Evolutionary conservation across 768 basidiomycete genomes (phyloP).

Genomic region (Arthromyces matolae): DNA sequence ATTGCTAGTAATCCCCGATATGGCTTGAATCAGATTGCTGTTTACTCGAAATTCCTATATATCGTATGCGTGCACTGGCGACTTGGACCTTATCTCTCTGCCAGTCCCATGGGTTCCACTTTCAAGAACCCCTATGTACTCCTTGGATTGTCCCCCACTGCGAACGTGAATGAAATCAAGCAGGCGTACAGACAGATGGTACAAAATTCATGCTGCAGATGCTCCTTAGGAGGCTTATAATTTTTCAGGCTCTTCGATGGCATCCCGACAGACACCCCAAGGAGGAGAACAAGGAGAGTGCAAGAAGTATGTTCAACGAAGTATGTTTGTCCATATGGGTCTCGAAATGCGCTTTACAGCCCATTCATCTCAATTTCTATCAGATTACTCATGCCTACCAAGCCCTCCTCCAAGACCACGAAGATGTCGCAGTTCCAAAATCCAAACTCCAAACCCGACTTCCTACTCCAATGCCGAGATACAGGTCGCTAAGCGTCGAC

Average conservation of each 20-base stretch:
- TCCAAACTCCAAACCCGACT: slow-evolving; percentile 9
- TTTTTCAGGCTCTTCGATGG: slow-evolving; percentile 53
- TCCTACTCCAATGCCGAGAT: slow-evolving; percentile 17
- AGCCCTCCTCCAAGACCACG: slow-evolving; percentile 41
- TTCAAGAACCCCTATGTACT: slow-evolving; percentile 37
- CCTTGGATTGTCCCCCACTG: slow-evolving; percentile 43
- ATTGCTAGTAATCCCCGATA: slow-evolving; percentile 6
- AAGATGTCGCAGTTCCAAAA: slow-evolving; percentile 14
- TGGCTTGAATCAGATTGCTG: slow-evolving; percentile 8
- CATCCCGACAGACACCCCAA: slow-evolving; percentile 65
- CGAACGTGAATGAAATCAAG: slow-evolving; percentile 38
- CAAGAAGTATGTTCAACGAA: slow-evolving; percentile 55
- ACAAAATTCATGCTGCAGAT: slow-evolving; percentile 21
- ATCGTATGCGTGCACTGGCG: background rate
- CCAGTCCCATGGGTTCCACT: slow-evolving; percentile 32
- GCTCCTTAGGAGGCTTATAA: slow-evolving; percentile 15
- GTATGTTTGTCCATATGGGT: too few species aligned
- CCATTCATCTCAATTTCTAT: slow-evolving; percentile 5
- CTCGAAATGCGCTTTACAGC: background rate
- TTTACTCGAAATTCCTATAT: slow-evolving; percentile 2
- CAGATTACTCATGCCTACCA: slow-evolving; percentile 59
- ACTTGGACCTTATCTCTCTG: background rate
- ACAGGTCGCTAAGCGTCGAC: slow-evolving; percentile 15
- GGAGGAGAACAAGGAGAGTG: slow-evolving; percentile 45
- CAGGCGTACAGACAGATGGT: slow-evolving; percentile 63